Evolutionary conservation across 768 basidiomycete genomes (phyloP), one percentile per base, ranked within the genome.

Genomic region (Lactarius quietus): DNA sequence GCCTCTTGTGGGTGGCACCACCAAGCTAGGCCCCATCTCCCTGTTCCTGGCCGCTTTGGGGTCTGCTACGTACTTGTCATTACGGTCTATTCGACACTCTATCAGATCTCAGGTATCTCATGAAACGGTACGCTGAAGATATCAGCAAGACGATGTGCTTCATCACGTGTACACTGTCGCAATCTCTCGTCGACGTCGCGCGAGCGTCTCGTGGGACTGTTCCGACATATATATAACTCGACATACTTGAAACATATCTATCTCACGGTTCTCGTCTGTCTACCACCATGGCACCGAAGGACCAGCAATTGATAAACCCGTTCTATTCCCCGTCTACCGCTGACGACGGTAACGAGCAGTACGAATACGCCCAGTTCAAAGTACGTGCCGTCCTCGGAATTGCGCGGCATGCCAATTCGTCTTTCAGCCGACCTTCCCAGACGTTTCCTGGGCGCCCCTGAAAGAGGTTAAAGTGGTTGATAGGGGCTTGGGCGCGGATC

Each of bases 401-500:
- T 6, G n/a, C 5, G n/a, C 45, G n/a, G 52, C 18, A 38, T n/a
- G 35, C 38, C 54, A 39, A 55, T 51, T 55, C 33, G 31, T 60
- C 43, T 9, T 48, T 31, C 68, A 91, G 89, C 89, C 89, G 18
- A 75, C 72, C 61, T 90, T 87, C 73, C 88, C 89, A 7, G 76
- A 83, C 53, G 61, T 89, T 15, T 73, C 81, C 43, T 91, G 88
- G 87, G 82, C 82, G 67, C 87, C 89, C 45, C 78, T 90, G 65
- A 73, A 75, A 60, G 82, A 86, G 62, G 58, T 85, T 6, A 69
- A 78, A n/a, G 85, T 91, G 43, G 80, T 78, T 23, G 89, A 93
- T 59, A 86, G 88, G 35, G 92, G 81, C 10, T 75, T 82, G n/a
- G 78, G 77, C 54, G 90, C 90, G 8, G 90, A 92, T 71, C 83